These are phyloP conservation scores for Candida sp. DNA, from an alignment of 1,139 yeast species.

Conservation along the genomic window DNA sequence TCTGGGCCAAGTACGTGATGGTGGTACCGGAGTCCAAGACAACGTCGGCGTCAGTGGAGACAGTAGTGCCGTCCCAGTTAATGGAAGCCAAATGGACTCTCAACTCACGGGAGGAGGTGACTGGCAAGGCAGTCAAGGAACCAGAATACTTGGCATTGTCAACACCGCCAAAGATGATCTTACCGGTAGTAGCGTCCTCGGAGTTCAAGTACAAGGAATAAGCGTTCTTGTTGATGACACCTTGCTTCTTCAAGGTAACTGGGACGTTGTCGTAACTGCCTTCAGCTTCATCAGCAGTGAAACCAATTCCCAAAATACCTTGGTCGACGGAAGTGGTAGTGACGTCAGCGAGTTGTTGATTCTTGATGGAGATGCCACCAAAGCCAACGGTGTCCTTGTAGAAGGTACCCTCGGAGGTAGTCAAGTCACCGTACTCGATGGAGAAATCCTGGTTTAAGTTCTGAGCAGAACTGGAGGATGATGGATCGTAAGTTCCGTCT, in stretches of 20 bases:
- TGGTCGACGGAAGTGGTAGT: conserved; percentile 11
- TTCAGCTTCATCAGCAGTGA: conserved; percentile 13
- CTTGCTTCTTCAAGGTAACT: conserved; percentile 34
- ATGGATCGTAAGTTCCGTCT: conserved; percentile 10
- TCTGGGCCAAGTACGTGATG: conserved; percentile 25
- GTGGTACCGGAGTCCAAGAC: conserved; percentile 33
- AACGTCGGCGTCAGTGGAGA: not conserved
- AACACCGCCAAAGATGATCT: conserved; percentile 32
- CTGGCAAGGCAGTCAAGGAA: conserved; percentile 15
- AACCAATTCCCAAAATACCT: conserved; percentile 27
- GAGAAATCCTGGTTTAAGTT: conserved; percentile 10
- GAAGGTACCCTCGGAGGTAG: conserved; percentile 56
- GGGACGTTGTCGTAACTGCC: conserved; percentile 35
- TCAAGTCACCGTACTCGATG: conserved; percentile 15
- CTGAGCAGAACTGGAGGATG: conserved; percentile 8
- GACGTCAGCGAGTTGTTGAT: conserved; percentile 19
- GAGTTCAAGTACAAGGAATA: conserved; percentile 38
- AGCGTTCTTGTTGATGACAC: conserved; percentile 48
- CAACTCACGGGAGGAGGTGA: conserved; percentile 4
- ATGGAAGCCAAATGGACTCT: conserved; percentile 7
- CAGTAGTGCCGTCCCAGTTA: conserved; percentile 6
- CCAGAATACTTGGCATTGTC: conserved; percentile 31
- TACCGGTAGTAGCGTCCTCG: conserved; percentile 23
- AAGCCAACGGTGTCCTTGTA: conserved; percentile 40
- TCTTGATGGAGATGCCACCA: conserved; percentile 12